These are phyloP conservation scores for Thalassiosira livingstoniorum DNA, from an alignment of 352 stramenopile genomes.

Conservation along the genomic window DNA sequence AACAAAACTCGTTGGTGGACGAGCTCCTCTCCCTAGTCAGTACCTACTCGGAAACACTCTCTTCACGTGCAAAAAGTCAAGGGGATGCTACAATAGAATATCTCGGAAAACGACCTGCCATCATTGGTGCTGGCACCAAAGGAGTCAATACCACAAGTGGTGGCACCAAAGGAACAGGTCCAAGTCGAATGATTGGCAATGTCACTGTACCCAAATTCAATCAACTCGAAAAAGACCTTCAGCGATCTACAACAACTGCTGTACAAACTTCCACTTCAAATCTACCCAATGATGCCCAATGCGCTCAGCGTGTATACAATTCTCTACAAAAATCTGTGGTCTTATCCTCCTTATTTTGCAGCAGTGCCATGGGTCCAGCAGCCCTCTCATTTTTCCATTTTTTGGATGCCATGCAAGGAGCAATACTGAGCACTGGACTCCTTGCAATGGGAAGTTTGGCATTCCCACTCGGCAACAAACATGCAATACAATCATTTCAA, in stretches of 20 bases:
- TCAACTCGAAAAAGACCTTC: conserved; percentile 47
- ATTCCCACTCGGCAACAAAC: conserved; percentile 49
- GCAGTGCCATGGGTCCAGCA: conserved; percentile 35
- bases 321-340: conserved; percentile 52
- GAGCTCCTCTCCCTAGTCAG: conserved; percentile 40
- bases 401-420: conserved; percentile 50
- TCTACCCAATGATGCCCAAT: conserved; percentile 29
- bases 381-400: conserved; percentile 30
- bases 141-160: not conserved
- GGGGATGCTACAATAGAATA: conserved; percentile 78
- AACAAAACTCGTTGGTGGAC: conserved; percentile 28
- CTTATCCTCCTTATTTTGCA: conserved; percentile 52
- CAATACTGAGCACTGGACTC: conserved; percentile 13
- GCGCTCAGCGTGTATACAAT: conserved; percentile 46
- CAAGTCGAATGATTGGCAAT: conserved; percentile 63
- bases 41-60: conserved; percentile 64
- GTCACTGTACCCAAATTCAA: conserved; percentile 60
- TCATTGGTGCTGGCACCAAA: conserved; percentile 49
- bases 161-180: not conserved
- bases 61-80: conserved; percentile 67
- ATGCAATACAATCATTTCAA: conserved; percentile 49
- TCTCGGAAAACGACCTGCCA: conserved; percentile 70
- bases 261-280: conserved; percentile 36
- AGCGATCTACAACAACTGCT: conserved; percentile 16
- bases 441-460: conserved; percentile 31